Conservation (phyloP, 192 early-diverging fungal genomes). For the Blastocladiella britannica region DNA sequence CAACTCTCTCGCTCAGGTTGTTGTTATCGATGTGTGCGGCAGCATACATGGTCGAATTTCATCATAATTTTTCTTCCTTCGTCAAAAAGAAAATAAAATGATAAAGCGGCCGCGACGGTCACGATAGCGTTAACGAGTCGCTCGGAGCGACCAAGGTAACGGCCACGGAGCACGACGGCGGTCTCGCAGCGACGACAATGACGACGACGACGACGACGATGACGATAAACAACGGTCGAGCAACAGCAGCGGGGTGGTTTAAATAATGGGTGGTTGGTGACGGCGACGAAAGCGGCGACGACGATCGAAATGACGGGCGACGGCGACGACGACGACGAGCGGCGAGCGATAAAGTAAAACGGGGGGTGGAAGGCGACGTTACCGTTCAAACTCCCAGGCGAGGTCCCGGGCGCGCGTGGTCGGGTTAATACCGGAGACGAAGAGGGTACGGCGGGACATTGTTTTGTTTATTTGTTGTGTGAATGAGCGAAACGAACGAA, state of each 20-base stretch:
- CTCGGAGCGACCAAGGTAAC: neutral
- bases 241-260: no score
- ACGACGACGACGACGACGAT: neutral
- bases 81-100: neutral
- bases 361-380: no score
- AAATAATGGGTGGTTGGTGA: no score
- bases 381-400: slow-evolving; percentile 91
- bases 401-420: slow-evolving; percentile 73
- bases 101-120: neutral
- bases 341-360: neutral
- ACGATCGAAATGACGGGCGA: slow-evolving; percentile 3
- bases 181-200: neutral
- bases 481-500: no score
- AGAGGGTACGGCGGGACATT: slow-evolving; percentile 53
- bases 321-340: neutral
- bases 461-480: no score
- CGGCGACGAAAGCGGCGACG: neutral
- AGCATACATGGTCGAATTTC: no score
- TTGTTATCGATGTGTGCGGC: no score
- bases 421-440: slow-evolving; percentile 58
- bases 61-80: no score
- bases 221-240: no score
- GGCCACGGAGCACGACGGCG: neutral
- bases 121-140: neutral
- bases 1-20: neutral